Evolutionary conservation across 306 rosid genomes (phyloP).

Genomic region (Dicorynia guianensis): DNA sequence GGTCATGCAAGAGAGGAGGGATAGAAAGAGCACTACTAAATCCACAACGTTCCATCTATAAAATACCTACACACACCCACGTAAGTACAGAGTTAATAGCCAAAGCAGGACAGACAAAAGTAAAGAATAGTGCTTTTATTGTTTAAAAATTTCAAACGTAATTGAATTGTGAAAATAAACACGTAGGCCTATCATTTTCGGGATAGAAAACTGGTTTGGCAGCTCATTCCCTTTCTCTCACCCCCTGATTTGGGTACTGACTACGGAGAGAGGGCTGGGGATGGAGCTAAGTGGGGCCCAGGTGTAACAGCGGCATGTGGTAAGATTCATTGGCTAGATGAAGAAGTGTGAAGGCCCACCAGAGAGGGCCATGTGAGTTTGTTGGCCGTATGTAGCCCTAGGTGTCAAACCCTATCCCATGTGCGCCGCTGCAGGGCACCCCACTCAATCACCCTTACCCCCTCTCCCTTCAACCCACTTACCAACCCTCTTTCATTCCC

Average conservation of each 20-base stretch:
- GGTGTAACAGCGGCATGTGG: slow-evolving; percentile 59
- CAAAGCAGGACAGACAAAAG: too few species aligned
- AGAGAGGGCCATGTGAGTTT: slow-evolving; percentile 70
- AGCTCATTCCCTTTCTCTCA: not conserved
- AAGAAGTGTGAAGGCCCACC: slow-evolving; percentile 51
- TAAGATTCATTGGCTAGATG: slow-evolving; percentile 55
- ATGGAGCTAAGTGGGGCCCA: slow-evolving; percentile 57
- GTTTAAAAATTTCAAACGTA: too few species aligned
- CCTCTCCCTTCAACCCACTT: slow-evolving; percentile 4
- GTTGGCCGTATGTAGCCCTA: slow-evolving; percentile 65
- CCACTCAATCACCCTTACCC: slow-evolving; percentile 51
- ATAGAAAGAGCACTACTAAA: too few species aligned
- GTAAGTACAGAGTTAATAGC: too few species aligned
- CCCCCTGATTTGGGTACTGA: slow-evolving; percentile 6
- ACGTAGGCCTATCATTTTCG: too few species aligned
- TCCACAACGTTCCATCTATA: too few species aligned
- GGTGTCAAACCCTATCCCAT: slow-evolving; percentile 83
- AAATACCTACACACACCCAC: too few species aligned
- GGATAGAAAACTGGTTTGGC: slow-evolving; percentile 21
- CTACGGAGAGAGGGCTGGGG: slow-evolving; percentile 8
- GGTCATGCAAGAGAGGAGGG: too few species aligned
- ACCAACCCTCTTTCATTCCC: too few species aligned
- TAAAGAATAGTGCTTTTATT: too few species aligned
- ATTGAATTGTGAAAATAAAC: too few species aligned
- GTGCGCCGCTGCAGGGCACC: slow-evolving; percentile 90